Evolutionary conservation across 257 asterid species (phyloP).

Genomic region (Nicotiana obtusifolia): DNA sequence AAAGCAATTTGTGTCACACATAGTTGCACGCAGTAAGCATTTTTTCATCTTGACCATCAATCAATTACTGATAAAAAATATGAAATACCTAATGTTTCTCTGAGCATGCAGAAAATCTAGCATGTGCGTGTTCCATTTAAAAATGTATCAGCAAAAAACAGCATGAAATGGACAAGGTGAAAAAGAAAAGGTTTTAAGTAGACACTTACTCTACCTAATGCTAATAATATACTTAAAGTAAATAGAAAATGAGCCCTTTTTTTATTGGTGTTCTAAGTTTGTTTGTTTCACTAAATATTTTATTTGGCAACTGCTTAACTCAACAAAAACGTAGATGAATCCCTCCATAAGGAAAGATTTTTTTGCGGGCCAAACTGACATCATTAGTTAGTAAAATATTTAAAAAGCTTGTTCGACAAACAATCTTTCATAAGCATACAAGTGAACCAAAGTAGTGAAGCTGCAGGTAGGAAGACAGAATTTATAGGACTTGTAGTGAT

Average conservation of each 20-base stretch:
- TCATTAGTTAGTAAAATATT: not conserved
- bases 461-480: not conserved
- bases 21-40: not conserved
- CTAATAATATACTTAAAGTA: not conserved
- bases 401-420: not conserved
- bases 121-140: not conserved
- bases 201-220: not conserved
- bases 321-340: not conserved
- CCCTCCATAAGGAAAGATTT: not conserved
- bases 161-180: not conserved
- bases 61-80: not conserved
- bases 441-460: not conserved
- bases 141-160: not conserved
- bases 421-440: not conserved
- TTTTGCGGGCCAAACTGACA: not conserved
- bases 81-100: not conserved
- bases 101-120: not conserved
- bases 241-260: not conserved
- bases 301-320: not conserved
- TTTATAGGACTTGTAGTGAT: conserved; percentile 20
- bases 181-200: not conserved
- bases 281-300: not conserved
- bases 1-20: not conserved
- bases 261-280: not conserved
- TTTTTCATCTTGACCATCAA: not conserved